Evolutionary conservation across 2,329 filamentous ascomycete genomes (phyloP).

Genomic region (Endoconidiophora polonica): DNA sequence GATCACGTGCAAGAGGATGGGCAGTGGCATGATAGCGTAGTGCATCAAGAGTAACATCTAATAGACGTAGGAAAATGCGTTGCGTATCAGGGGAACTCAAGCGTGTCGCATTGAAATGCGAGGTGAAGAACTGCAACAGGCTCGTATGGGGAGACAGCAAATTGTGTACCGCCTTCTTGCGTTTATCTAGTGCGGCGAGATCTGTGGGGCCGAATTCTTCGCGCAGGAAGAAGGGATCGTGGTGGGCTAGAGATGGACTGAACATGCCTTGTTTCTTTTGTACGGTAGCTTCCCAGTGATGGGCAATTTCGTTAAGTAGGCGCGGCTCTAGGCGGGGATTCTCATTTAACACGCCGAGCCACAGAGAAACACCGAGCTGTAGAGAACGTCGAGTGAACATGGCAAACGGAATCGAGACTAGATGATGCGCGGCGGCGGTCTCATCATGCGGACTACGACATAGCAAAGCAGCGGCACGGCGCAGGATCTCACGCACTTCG

Average conservation of each 20-base stretch:
- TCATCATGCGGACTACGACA: slow-evolving; percentile 63
- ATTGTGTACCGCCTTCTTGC: slow-evolving; percentile 65
- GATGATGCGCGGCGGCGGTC: slow-evolving; percentile 63
- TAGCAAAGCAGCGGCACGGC: slow-evolving; percentile 70
- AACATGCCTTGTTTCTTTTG: slow-evolving; percentile 68
- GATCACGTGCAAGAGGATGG: slow-evolving; percentile 78
- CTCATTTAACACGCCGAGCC: slow-evolving; percentile 94
- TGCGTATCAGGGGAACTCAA: slow-evolving; percentile 70
- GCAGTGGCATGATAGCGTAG: slow-evolving; percentile 24
- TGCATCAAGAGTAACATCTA: slow-evolving; percentile 62
- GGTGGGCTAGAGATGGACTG: slow-evolving; percentile 50
- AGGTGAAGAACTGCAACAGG: slow-evolving; percentile 74
- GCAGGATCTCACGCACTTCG: slow-evolving; percentile 66
- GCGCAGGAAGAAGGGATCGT: slow-evolving; percentile 78
- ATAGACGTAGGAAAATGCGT: slow-evolving; percentile 62
- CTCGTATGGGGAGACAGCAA: slow-evolving; percentile 73
- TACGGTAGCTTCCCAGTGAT: slow-evolving; percentile 80
- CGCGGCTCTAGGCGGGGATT: slow-evolving; percentile 77
- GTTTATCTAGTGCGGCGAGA: slow-evolving; percentile 53
- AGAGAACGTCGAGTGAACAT: slow-evolving; percentile 92
- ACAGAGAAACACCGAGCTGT: slow-evolving; percentile 85
- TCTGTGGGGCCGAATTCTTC: slow-evolving; percentile 90
- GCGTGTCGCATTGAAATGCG: slow-evolving; percentile 88
- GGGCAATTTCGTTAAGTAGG: slow-evolving; percentile 69
- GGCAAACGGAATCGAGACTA: slow-evolving; percentile 83